These are phyloP conservation scores for Hordeum marinum DNA, from an alignment of 176 grass and related monocot species.

Conservation along the genomic window DNA sequence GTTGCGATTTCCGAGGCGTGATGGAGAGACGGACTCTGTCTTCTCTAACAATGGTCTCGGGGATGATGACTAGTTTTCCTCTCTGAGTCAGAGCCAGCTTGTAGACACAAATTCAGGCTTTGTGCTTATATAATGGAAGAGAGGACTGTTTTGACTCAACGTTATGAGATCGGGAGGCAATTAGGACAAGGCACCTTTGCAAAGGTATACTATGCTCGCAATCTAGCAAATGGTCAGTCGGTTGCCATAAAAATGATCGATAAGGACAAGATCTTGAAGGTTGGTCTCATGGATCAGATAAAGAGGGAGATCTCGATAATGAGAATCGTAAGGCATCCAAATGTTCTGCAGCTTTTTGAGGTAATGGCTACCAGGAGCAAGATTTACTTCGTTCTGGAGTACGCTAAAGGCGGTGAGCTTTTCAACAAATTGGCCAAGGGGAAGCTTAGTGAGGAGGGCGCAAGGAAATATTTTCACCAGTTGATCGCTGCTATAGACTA, in stretches of 20 bases:
- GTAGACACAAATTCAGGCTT: not conserved
- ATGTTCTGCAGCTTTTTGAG: slow-evolving; percentile 63
- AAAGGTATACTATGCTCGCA: slow-evolving; percentile 73
- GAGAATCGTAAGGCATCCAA: slow-evolving; percentile 73
- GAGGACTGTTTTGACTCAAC: slow-evolving; percentile 52
- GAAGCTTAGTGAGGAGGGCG: slow-evolving; percentile 53
- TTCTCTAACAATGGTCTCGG: slow-evolving; percentile 18
- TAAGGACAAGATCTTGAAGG: slow-evolving; percentile 80
- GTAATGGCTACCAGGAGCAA: slow-evolving; percentile 91
- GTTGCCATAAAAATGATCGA: slow-evolving; percentile 85
- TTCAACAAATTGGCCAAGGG: slow-evolving; percentile 68
- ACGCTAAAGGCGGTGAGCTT: slow-evolving; percentile 73
- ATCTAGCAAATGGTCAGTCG: slow-evolving; percentile 45
- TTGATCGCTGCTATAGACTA: slow-evolving; percentile 62
- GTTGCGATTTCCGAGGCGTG: not conserved
- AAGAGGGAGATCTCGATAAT: slow-evolving; percentile 76
- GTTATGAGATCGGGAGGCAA: slow-evolving; percentile 61
- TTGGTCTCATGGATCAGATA: slow-evolving; percentile 70
- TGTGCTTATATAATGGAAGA: slow-evolving; percentile 35
- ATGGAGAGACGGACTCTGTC: not conserved
- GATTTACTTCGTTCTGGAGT: slow-evolving; percentile 80
- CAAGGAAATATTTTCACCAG: slow-evolving; percentile 75
- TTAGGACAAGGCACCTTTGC: slow-evolving; percentile 78
- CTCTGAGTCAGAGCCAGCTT: not conserved
- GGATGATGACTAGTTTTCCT: slow-evolving; percentile 16